Evolutionary conservation across 129 eudicot genomes (phyloP), one percentile per base, ranked within the genome.

Genomic region (Lonicera japonica): DNA sequence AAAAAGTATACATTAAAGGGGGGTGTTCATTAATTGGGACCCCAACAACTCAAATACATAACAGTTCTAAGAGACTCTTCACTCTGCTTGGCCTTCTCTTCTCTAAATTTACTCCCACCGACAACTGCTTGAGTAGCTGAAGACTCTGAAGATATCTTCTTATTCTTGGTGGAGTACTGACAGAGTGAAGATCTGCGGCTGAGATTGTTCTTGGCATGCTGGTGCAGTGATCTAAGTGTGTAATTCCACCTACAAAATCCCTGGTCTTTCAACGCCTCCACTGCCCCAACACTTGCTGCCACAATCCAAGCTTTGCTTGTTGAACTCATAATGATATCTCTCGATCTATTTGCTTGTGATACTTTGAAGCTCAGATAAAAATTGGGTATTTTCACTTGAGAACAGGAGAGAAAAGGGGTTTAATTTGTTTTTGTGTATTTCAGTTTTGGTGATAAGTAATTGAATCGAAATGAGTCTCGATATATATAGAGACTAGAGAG

Each of bases 191-290:
- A 69, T 23, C 77, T 73, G 51, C 6, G n/a, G 55, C 20, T 17
- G 67, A 79, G 69, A 24, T 78, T 78, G 54, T 63, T 63, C 61
- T 75, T 85, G 56, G 71, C 70, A 56, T 79, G 77, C 8, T 79
- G 85, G 29, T 82, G 89, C 3, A 82, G 8, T 21, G 75, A 34
- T 41, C 82, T 71, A 13, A 82, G 47, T 60, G 89, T 68, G 66
- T 79, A 65, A 51, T 86, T 86, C 95, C 95, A 86, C 39, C 86
- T 77, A 43, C 83, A 75, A 25, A 82, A 76, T 0, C 86, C 90
- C 47, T 84, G 90, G 61, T 84, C 90, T 56, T 80, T 84, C 3
- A 84, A 55, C 8, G 86, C 94, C 48, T 79, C 83, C 39, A 75
- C 84, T 36, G 75, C 41, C 22, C 88, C 88, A 1, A 78, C 71